Evolutionary conservation across 2,329 filamentous ascomycete species (phyloP), one percentile per base, ranked within the genome.

Genomic region (Pestalotiopsis sp.): DNA sequence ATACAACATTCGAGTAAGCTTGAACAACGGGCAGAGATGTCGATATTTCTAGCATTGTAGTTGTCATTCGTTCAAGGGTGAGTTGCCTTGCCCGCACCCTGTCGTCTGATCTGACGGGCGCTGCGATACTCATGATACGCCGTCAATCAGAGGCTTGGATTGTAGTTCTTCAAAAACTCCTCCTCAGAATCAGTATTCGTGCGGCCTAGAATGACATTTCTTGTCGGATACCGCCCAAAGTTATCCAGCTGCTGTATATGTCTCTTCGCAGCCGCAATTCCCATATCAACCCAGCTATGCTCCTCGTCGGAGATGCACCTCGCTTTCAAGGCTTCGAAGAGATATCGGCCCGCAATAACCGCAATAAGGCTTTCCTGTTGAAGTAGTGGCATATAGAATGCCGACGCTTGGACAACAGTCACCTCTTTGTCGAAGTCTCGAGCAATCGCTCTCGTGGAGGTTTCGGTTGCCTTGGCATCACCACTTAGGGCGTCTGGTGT

Each of bases 201-300:
- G n/a, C 71, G 65, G 6, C 69, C 69, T 7, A 71, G 27, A 14
- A 69, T 25, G 4, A 64, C 64, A 59, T 72, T 73, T 27, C 66
- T 66, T 2, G 68, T 70, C 7, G 71, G 70, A 49, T 68, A 73
- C 38, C 70, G 62, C 58, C 70, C 70, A 45, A 73, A 73, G 23
- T 59, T 45, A 41, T 65, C 65, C 20, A 73, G 6, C 13, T 70
- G 66, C 39, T 67, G 6, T n/a, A 68, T 2, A 60, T 71, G 70
- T 57, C 71, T 69, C 62, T 69, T 67, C 2, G 65, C 55, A 3
- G 69, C 71, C 12, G 60, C 65, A 23, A 60, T 58, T 25, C 55
- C 55, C 55, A 58, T 58, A 7, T 58, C 55, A 58, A 58, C 55
- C 55, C 55, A 58, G 6, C 14, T 58, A n/a, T 58, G 55, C 27